phyloP scores from a whole-genome alignment of 106 monocot species.

The Posidonia australis region DNA sequence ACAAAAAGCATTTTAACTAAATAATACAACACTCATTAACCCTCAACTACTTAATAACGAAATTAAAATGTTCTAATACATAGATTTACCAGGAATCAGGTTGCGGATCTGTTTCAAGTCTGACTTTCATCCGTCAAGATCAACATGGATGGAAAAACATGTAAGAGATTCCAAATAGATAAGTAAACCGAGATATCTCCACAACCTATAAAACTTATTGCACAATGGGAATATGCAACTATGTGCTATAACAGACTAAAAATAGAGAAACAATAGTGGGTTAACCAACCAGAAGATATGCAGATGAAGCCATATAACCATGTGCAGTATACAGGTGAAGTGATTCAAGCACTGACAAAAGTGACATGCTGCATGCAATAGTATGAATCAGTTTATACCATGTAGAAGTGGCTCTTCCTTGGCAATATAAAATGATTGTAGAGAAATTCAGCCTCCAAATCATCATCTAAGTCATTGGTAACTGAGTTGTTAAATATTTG shows the following conservation, averaged over 20 bases:
- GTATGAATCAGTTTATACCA: conserved; percentile 33
- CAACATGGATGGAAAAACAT: conserved; percentile 1
- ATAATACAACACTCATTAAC: background rate
- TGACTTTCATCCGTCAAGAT: conserved; percentile 56
- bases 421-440: conserved; percentile 57
- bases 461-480: conserved; percentile 37
- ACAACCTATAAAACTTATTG: background rate
- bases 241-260: background rate
- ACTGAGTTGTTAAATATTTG: conserved; percentile 53
- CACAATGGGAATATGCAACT: background rate
- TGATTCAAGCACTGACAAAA: background rate
- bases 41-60: background rate
- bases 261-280: no score
- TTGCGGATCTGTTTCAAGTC: conserved; percentile 67
- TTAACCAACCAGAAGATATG: no score
- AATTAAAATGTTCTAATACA: background rate
- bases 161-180: background rate
- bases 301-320: background rate
- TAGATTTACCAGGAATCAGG: conserved; percentile 74
- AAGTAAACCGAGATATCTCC: background rate
- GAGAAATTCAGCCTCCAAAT: conserved; percentile 54
- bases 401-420: conserved; percentile 43
- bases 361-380: background rate
- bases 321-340: background rate
- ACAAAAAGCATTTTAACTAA: background rate